Evolutionary conservation across 257 asterid species (phyloP).

Genomic region (Rauvolfia tetraphylla): DNA sequence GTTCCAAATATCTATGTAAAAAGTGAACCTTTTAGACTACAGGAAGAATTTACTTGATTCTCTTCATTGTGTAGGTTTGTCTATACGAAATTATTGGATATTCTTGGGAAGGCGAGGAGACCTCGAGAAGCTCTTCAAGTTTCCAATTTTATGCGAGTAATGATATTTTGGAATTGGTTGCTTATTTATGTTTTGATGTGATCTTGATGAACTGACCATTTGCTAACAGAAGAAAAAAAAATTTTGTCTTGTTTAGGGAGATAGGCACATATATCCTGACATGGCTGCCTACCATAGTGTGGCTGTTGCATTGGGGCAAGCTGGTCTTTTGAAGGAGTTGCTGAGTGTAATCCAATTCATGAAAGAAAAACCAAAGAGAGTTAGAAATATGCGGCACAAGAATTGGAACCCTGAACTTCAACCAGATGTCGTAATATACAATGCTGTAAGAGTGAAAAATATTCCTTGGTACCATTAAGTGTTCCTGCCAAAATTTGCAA

Average conservation of each 20-base stretch:
- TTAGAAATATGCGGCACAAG: constrained; percentile 51
- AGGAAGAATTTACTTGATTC: constrained; percentile 15
- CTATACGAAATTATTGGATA: constrained; percentile 73
- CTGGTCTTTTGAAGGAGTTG: constrained; percentile 80
- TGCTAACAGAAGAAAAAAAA: neutral
- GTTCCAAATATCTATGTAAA: neutral
- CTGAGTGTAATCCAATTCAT: constrained; percentile 58
- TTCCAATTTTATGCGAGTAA: constrained; percentile 87
- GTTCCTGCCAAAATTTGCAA: constrained; percentile 10
- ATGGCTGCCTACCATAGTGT: constrained; percentile 88
- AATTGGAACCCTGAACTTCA: constrained; percentile 86
- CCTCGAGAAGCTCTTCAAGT: constrained; percentile 75
- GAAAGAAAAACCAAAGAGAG: constrained; percentile 72
- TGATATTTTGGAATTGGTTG: constrained; percentile 2
- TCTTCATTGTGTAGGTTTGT: constrained; percentile 56
- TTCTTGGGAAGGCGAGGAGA: constrained; percentile 73
- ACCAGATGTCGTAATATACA: constrained; percentile 78
- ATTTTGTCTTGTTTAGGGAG: constrained; percentile 48
- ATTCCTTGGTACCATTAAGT: neutral
- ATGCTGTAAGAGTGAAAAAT: constrained; percentile 61
- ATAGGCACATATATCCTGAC: constrained; percentile 76
- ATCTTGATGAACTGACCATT: constrained; percentile 8
- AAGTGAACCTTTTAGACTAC: neutral
- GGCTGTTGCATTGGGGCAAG: constrained; percentile 87
- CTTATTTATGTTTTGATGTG: constrained; percentile 4